A percentile compares a stretch with the other conserved stretches of the same genome.
Evolutionary conservation across 2,329 filamentous ascomycete species (phyloP).

Genomic region (Phyllachora maydis): DNA sequence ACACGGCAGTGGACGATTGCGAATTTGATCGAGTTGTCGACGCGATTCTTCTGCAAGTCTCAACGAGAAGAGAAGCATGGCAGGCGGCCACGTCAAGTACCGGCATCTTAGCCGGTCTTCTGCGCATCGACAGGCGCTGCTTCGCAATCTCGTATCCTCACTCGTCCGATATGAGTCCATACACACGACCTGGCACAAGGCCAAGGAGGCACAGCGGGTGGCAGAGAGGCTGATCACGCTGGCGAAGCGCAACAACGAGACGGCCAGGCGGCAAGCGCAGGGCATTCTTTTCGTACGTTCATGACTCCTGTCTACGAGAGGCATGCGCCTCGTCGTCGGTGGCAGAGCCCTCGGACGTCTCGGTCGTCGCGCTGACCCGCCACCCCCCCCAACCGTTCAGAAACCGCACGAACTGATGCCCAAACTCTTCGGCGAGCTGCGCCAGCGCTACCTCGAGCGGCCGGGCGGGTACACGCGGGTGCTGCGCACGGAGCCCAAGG

Average conservation of each 20-base stretch:
- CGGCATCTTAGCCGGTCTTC: slow-evolving; percentile 74
- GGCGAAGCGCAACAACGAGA: slow-evolving; percentile 82
- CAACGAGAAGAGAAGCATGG: slow-evolving; percentile 35
- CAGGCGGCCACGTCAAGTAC: slow-evolving; percentile 71
- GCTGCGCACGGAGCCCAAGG: slow-evolving; percentile 73
- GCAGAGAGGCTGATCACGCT: slow-evolving; percentile 90
- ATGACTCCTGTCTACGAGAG: too few relatives aligned
- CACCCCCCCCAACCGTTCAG: slow-evolving; percentile 32
- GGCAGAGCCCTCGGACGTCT: slow-evolving; percentile 6
- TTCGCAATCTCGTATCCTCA: slow-evolving; percentile 89
- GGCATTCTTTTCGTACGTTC: slow-evolving; percentile 68
- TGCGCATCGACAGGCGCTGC: slow-evolving; percentile 72
- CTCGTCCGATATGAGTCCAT: slow-evolving; percentile 88
- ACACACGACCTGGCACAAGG: slow-evolving; percentile 87
- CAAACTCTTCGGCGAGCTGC: slow-evolving; percentile 73
- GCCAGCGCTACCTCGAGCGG: slow-evolving; percentile 55
- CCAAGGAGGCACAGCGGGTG: slow-evolving; percentile 85
- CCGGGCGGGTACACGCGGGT: slow-evolving; percentile 92
- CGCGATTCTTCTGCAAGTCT: too few relatives aligned
- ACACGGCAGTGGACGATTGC: slow-evolving; percentile 2
- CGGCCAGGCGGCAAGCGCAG: slow-evolving; percentile 52
- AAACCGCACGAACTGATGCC: slow-evolving; percentile 50
- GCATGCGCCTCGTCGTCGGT: too few relatives aligned
- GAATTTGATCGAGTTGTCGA: too few relatives aligned
- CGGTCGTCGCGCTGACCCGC: slow-evolving; percentile 22